Evolutionary conservation across 2,329 filamentous ascomycete species (phyloP).

Genomic region (Metarhizium brunneum): DNA sequence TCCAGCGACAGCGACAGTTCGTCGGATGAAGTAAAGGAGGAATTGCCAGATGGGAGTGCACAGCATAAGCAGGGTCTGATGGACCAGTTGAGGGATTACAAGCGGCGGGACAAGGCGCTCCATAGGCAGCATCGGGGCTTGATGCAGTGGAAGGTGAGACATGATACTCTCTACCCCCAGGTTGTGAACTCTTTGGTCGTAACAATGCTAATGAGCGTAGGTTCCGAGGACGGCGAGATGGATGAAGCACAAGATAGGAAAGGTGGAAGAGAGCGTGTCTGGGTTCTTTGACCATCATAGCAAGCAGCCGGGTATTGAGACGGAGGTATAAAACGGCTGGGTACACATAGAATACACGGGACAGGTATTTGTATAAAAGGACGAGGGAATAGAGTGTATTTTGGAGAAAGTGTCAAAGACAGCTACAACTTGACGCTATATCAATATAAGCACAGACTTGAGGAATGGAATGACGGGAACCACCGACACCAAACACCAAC

Average conservation of each 20-base stretch:
- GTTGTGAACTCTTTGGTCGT: neutral
- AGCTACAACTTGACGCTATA: neutral
- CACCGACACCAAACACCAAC: neutral
- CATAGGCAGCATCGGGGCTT: conserved; percentile 58
- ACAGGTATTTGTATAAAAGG: neutral
- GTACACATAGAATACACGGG: neutral
- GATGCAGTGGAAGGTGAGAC: conserved; percentile 57
- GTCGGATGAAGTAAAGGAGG: conserved; percentile 27
- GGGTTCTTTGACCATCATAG: conserved; percentile 50
- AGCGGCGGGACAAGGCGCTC: conserved; percentile 46
- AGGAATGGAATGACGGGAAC: neutral
- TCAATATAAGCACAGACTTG: neutral
- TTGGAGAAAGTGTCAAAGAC: neutral
- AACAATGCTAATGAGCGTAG: conserved; percentile 9
- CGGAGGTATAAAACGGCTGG: conserved; percentile 45
- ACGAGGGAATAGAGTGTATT: neutral
- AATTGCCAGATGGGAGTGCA: conserved; percentile 27
- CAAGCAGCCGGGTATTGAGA: conserved; percentile 53
- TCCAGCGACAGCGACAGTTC: conserved; percentile 21
- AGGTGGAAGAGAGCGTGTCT: conserved; percentile 49
- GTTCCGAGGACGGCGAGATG: conserved; percentile 36
- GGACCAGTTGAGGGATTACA: conserved; percentile 50
- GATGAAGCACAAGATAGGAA: conserved; percentile 43
- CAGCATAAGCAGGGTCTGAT: conserved; percentile 34
- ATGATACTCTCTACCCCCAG: neutral